These are phyloP conservation scores for Penicillium sp. DNA, from an alignment of 2,329 filamentous ascomycete species.

Conservation along the genomic window DNA sequence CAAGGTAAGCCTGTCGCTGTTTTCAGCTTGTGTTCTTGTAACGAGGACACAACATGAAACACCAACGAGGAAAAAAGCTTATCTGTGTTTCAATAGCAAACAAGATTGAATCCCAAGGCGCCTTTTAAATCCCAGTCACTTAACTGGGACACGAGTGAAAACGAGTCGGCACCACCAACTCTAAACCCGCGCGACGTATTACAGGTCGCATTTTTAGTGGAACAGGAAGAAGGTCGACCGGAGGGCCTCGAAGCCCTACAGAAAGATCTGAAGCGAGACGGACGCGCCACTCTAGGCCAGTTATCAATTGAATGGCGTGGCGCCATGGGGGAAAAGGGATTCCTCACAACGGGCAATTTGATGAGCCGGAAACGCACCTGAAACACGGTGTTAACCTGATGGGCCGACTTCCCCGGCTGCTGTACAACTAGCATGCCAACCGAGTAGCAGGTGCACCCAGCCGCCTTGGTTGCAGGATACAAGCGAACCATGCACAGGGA, in stretches of 20 bases:
- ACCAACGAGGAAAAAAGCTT: background rate
- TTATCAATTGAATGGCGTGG: constrained; percentile 83
- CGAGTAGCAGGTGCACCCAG: constrained; percentile 14
- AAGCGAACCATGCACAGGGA: constrained; percentile 1
- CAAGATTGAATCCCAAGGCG: constrained; percentile 47
- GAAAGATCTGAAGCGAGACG: constrained; percentile 47
- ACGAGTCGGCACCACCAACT: constrained; percentile 40
- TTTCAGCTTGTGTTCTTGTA: background rate
- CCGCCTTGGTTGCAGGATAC: constrained; percentile 15
- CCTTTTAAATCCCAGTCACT: constrained; percentile 52
- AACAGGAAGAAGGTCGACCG: constrained; percentile 48
- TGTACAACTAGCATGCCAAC: constrained; percentile 5
- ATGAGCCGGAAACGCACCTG: constrained; percentile 41
- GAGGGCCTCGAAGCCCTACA: constrained; percentile 49
- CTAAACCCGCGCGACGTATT: constrained; percentile 59
- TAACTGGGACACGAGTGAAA: constrained; percentile 49
- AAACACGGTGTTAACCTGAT: constrained; percentile 16
- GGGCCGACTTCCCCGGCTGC: constrained; percentile 4
- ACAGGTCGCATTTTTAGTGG: constrained; percentile 60
- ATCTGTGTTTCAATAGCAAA: constrained; percentile 32
- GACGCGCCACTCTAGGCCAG: constrained; percentile 66
- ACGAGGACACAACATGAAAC: background rate
- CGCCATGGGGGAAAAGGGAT: constrained; percentile 83
- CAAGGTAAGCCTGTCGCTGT: constrained; percentile 49
- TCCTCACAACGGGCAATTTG: constrained; percentile 79